Percentiles rank a stretch among this genome's conserved stretches.
Evolutionary conservation across 2,329 filamentous ascomycete genomes (phyloP).

Genomic region (Fusarium dimerum): DNA sequence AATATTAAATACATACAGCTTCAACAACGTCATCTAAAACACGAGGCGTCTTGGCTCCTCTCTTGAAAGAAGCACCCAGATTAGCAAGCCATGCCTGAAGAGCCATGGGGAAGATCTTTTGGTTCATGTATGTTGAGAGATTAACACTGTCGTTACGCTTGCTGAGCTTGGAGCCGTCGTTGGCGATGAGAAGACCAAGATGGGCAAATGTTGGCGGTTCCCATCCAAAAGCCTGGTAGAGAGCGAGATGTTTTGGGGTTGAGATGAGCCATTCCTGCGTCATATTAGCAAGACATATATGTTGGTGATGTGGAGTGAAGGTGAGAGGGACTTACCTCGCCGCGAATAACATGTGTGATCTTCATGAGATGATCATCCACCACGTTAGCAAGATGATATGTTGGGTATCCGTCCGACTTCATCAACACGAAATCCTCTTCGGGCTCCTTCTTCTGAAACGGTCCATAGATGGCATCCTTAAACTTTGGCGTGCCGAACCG

Average conservation of each 20-base stretch:
- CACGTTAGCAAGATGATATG: conserved; percentile 96
- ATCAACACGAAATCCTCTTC: conserved; percentile 85
- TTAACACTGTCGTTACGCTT: conserved; percentile 69
- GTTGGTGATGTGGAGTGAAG: neutral
- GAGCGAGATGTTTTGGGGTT: conserved; percentile 70
- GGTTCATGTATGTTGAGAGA: conserved; percentile 51
- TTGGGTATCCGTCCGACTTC: conserved; percentile 90
- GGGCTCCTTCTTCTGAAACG: conserved; percentile 54
- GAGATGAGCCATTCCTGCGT: conserved; percentile 89
- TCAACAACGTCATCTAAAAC: conserved; percentile 69
- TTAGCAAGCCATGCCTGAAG: conserved; percentile 81
- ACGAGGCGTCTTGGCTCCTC: conserved; percentile 32
- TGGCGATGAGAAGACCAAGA: conserved; percentile 71
- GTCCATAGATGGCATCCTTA: conserved; percentile 78
- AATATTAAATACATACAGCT: conserved; percentile 51
- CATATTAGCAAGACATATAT: conserved; percentile 2
- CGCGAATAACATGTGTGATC: conserved; percentile 93
- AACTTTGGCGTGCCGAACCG: conserved; percentile 59
- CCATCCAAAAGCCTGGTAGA: conserved; percentile 82
- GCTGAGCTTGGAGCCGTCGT: conserved; percentile 75
- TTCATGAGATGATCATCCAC: conserved; percentile 95
- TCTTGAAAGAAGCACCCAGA: conserved; percentile 47
- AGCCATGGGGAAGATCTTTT: conserved; percentile 49
- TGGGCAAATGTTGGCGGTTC: conserved; percentile 74
- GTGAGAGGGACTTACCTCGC: conserved; percentile 56